Base-by-base conservation (phyloP, 2,329 filamentous ascomycete genomes). In the Penicillium sp. region DNA sequence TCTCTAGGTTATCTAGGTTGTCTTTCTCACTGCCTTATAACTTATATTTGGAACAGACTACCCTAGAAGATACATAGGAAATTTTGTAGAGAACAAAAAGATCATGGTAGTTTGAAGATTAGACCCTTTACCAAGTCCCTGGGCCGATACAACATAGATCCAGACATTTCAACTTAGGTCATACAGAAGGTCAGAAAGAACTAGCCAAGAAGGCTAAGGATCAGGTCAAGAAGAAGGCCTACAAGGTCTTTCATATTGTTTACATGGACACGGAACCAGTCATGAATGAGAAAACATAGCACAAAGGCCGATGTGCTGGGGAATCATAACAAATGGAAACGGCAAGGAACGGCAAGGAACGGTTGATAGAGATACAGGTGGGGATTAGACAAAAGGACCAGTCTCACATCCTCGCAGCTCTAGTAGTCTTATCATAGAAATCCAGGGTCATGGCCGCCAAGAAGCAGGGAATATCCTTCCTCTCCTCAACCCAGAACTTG, bases 401-500 rank as follows among this genome's bases (percentile, higher is more conserved):
- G 27, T 24, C 53, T 66, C 56, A 72, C 44, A 70, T 64, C 46
- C 71, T 66, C 28, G 66, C 65, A 38, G 73, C 74, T 41, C 73
- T 64, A 24, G 74, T 75, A 28, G 72, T 74, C 62, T 76, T 76
- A 55, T 97, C 92, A 69, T 89, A 96, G 74, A 96, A 96, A 74
- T 96, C 92, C 66, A 96, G 73, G 35, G 92, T 96, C 75, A 95
- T 79, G 14, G 92, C 92, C 30, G 92, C 91, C 58, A 97, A 72
- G 69, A 97, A 95, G 50, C 92, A 92, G 4, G 92, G 92, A 57
- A 97, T 95, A 69, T 92, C 92, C 42, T 91, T 92, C 76, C 91
- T 85, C 63, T 94, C 91, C 65, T 95, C 84, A 1, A 97, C 92
- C 92, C 94, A 99, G 71, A 96, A 97, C 58, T 90, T 87, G 65